A percentile compares a stretch with the other conserved stretches of the same genome.
These are phyloP conservation scores for Leishmania major DNA, from an alignment of 208 protist genomes.

Conservation along the genomic window DNA sequence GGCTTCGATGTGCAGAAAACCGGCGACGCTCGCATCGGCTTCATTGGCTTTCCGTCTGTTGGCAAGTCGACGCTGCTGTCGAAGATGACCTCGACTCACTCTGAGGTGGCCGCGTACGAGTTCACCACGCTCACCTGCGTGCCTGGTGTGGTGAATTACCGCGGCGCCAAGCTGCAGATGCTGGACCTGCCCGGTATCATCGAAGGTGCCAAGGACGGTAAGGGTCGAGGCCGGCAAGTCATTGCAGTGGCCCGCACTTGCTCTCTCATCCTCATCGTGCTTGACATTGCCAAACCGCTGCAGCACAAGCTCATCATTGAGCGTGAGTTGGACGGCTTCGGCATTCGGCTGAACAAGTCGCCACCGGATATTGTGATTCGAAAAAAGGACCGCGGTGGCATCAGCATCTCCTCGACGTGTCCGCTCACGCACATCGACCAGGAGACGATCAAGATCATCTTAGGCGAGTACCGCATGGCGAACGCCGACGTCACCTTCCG, in stretches of 20 bases:
- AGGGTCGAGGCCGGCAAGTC: slow-evolving; percentile 98
- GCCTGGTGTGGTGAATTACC: slow-evolving; percentile 95
- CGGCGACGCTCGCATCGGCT: slow-evolving; percentile 95
- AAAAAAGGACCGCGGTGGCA: slow-evolving; percentile 94
- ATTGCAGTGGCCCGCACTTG: slow-evolving; percentile 97
- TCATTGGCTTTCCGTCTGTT: slow-evolving; percentile 98
- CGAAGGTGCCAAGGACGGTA: slow-evolving; percentile 99
- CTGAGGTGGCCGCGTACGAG: slow-evolving; percentile 98
- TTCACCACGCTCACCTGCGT: slow-evolving; percentile 99
- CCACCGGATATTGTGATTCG: slow-evolving; percentile 97
- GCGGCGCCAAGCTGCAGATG: slow-evolving; percentile 95
- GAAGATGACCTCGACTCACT: slow-evolving; percentile 97
- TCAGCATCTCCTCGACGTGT: slow-evolving; percentile 90
- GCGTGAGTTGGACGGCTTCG: slow-evolving; percentile 98
- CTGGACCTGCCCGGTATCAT: slow-evolving; percentile 99
- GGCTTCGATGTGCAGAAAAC: slow-evolving; percentile 99
- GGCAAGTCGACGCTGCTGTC: slow-evolving; percentile 98
- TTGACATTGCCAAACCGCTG: slow-evolving; percentile 98
- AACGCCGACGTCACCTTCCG: slow-evolving; percentile 96
- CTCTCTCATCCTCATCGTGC: slow-evolving; percentile 98
- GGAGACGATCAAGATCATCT: slow-evolving; percentile 93
- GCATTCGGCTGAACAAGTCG: slow-evolving; percentile 98
- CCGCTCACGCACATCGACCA: slow-evolving; percentile 88
- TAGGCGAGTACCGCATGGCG: slow-evolving; percentile 95
- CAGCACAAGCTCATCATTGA: slow-evolving; percentile 96